Conservation (phyloP, 129 eudicot species). For the Rutidosis leptorrhynchoides region DNA sequence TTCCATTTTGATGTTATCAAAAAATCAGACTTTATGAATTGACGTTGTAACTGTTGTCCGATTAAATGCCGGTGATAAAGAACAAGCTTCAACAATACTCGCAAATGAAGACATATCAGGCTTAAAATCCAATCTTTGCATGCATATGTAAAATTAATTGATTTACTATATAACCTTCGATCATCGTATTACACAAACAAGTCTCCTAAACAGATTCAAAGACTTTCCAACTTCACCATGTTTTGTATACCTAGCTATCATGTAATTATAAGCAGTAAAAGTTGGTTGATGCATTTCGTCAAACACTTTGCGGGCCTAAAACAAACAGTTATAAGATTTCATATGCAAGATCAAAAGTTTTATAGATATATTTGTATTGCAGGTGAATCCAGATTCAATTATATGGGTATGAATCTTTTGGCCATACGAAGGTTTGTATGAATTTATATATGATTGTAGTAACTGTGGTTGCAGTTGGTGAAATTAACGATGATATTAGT, state of each 20-base stretch:
- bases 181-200: conserved; percentile 68
- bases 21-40: conserved; percentile 51
- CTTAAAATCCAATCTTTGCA: conserved; percentile 60
- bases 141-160: conserved; percentile 57
- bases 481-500: not conserved
- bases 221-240: conserved; percentile 41
- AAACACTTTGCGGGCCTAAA: conserved; percentile 69
- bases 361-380: conserved; percentile 66
- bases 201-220: conserved; percentile 48
- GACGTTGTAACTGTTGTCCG: conserved; percentile 81
- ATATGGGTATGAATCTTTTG: conserved; percentile 76
- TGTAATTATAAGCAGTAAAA: conserved; percentile 73
- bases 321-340: conserved; percentile 50
- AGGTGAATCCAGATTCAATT: conserved; percentile 60
- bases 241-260: conserved; percentile 63
- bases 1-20: conserved; percentile 60
- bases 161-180: conserved; percentile 88
- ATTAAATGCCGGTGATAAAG: conserved; percentile 52
- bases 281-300: conserved; percentile 72
- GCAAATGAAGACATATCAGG: conserved; percentile 84
- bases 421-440: conserved; percentile 68
- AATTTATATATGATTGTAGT: conserved; percentile 65
- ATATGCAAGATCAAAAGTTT: conserved; percentile 59
- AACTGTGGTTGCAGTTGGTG: conserved; percentile 24
- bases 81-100: conserved; percentile 87